A percentile compares a stretch with the other conserved stretches of the same genome.
Evolutionary conservation across 2,329 filamentous ascomycete genomes (phyloP).

Genomic region (Talaromyces verruculosus): DNA sequence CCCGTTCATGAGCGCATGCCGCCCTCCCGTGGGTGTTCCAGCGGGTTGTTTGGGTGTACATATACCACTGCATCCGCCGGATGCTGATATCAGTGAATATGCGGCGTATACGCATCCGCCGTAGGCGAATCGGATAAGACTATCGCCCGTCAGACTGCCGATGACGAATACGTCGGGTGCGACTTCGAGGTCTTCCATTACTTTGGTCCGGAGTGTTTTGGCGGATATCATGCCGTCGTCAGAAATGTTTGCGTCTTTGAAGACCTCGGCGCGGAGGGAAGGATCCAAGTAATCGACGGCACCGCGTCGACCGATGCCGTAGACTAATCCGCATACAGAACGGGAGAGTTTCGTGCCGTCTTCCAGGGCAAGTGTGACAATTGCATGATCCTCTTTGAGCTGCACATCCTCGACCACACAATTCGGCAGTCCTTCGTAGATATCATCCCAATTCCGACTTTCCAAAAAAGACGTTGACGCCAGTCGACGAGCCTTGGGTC

Average conservation of each 20-base stretch:
- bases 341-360: conserved; percentile 49
- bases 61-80: conserved; percentile 25
- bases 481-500: conserved; percentile 31
- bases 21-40: conserved; percentile 26
- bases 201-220: conserved; percentile 55
- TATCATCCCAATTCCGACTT: conserved; percentile 50
- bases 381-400: conserved; percentile 32
- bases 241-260: conserved; percentile 27
- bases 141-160: conserved; percentile 61
- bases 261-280: conserved; percentile 49
- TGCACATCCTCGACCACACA: conserved; percentile 48
- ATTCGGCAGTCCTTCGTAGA: conserved; percentile 59
- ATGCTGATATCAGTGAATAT: conserved; percentile 48
- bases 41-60: conserved; percentile 24
- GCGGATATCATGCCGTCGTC: conserved; percentile 12
- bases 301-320: conserved; percentile 59
- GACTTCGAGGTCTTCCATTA: conserved; percentile 54
- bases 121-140: conserved; percentile 59
- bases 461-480: conserved; percentile 50
- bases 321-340: conserved; percentile 52
- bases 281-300: conserved; percentile 53
- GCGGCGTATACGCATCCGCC: conserved; percentile 60
- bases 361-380: conserved; percentile 45
- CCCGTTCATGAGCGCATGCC: conserved; percentile 39
- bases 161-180: conserved; percentile 56